Conservation (phyloP, 768 basidiomycete genomes). For the Collybia sp. region DNA sequence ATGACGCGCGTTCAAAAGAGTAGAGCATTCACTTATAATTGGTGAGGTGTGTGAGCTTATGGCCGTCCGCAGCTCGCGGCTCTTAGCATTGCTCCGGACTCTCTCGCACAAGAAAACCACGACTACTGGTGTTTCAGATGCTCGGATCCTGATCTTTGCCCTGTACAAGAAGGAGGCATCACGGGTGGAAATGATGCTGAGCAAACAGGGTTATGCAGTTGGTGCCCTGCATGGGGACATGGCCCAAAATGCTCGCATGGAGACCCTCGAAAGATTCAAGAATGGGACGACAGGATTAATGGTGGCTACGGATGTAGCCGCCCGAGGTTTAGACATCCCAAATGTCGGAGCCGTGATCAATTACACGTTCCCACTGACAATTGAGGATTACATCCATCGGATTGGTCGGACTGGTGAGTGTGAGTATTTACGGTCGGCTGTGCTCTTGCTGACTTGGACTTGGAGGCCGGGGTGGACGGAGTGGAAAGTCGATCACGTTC, state of each 20-base stretch:
- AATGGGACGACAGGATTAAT: conserved; percentile 74
- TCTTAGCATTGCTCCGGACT: conserved; percentile 49
- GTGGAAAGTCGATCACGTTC: conserved; percentile 91
- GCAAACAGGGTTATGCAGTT: conserved; percentile 69
- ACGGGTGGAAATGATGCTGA: conserved; percentile 79
- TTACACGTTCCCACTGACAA: conserved; percentile 96
- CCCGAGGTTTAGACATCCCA: conserved; percentile 95
- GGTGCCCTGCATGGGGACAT: conserved; percentile 89
- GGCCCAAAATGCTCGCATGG: conserved; percentile 79
- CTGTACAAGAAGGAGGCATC: conserved; percentile 97
- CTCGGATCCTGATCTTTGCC: conserved; percentile 87
- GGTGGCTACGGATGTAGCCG: conserved; percentile 97
- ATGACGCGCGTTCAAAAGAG: conserved; percentile 84
- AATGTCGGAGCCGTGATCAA: conserved; percentile 93
- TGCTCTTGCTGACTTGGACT: conserved; percentile 4
- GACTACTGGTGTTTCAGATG: conserved; percentile 42
- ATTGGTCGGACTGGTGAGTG: conserved; percentile 80
- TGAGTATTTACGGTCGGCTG: conserved; percentile 4
- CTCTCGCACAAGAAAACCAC: conserved; percentile 61
- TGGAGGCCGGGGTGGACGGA: conserved; percentile 82
- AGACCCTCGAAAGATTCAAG: conserved; percentile 84
- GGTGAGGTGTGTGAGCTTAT: not conserved
- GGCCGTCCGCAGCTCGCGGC: conserved; percentile 42
- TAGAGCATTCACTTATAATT: conserved; percentile 28
- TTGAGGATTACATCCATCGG: conserved; percentile 90